Conservation (phyloP, 225 moss, liverwort and hornwort species). For the Physcomitrellopsis africana region DNA sequence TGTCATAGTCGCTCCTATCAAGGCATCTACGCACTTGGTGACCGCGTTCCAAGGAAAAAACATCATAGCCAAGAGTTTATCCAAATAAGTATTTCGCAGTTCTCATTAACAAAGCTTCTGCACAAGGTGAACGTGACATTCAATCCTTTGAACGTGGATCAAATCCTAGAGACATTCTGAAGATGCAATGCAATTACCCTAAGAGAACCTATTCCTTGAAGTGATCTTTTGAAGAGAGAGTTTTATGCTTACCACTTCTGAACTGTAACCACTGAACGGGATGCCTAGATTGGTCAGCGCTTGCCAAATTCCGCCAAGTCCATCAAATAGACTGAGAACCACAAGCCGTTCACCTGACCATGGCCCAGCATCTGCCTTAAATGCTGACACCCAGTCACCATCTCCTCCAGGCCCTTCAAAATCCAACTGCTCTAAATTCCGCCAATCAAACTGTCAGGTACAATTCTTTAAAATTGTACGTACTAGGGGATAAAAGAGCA, state of each 20-base stretch:
- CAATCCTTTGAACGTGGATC: background rate
- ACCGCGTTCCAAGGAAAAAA: background rate
- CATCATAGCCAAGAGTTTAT: background rate
- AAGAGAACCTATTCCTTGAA: too few relatives aligned
- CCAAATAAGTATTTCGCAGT: background rate
- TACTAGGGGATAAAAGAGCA: too few relatives aligned
- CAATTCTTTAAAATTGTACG: too few relatives aligned
- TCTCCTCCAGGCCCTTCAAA: conserved; percentile 19
- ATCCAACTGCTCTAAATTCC: too few relatives aligned
- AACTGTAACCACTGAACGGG: conserved; percentile 52
- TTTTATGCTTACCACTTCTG: conserved; percentile 46
- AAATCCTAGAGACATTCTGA: too few relatives aligned
- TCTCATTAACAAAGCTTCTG: background rate
- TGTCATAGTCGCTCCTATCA: background rate
- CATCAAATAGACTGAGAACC: conserved; percentile 55
- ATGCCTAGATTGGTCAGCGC: conserved; percentile 47
- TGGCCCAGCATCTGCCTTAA: conserved; percentile 34
- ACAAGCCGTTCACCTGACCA: conserved; percentile 50
- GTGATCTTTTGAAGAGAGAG: too few relatives aligned
- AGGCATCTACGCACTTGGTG: background rate
- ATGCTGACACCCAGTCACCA: conserved; percentile 47
- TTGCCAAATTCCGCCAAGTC: conserved; percentile 56
- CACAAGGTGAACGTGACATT: background rate
- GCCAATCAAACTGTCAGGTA: too few relatives aligned
- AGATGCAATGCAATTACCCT: too few relatives aligned